Base-by-base conservation (phyloP, 2,329 filamentous ascomycete genomes). In the Alternaria consortialis region DNA sequence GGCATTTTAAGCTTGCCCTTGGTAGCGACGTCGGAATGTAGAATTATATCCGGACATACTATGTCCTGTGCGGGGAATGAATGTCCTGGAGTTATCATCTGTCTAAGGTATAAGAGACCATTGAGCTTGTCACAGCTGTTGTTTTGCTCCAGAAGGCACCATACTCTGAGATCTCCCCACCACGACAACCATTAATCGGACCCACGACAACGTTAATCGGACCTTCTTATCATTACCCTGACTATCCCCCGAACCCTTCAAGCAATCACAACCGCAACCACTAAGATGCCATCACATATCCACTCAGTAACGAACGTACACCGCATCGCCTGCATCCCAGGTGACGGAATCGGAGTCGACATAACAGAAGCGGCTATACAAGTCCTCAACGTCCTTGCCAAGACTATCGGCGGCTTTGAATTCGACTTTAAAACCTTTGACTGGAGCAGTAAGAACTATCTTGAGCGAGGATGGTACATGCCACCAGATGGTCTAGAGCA, bases 371-470 rank as follows among this genome's bases (percentile, higher is more conserved):
- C 73, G 11, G 71, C 71, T 25, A 50, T 69, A 7, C 58, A 67
- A 50, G 72, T 75, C 53, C 73, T 77, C 29, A 75, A 80, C 58
- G 81, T 80, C 50, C 77, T 86, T 23, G 77, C 82, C n/a, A 67
- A 77, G 25, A 74, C 75, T 5, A 73, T 82, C 6, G 79, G 78
- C 20, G 81, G 75, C 25, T 86, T 84, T 67, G 63, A 78, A 8
- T 83, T 87, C 60, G 79, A 84, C 12, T 87, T 85, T 66, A 82
- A 77, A 1, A 80, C 82, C 58, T 83, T 85, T 64, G 83, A 85
- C 72, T 85, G 82, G 80, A 81, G 78, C 54, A 81, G 78, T 59
- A 80, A 80, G 53, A 78, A 79, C 32, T 87, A 84, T 71, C 78
- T 83, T 46, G 77, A 85, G 61, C 77, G 83, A 37, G 84, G 84